Evolutionary conservation across 345 rosid genomes (phyloP).

Genomic region (Euphorbia pulcherrima): DNA sequence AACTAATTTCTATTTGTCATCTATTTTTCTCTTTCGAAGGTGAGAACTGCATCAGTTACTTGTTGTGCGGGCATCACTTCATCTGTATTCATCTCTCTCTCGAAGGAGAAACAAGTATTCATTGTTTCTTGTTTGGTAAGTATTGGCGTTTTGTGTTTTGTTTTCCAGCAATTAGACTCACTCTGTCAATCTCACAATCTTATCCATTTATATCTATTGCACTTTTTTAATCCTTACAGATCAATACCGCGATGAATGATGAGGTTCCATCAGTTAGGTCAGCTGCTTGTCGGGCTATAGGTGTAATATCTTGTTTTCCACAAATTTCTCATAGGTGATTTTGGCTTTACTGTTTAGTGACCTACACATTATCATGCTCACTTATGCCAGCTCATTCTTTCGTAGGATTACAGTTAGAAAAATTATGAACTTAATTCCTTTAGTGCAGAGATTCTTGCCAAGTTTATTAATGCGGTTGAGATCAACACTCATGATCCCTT

Average conservation of each 20-base stretch:
- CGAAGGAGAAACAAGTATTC: conserved; percentile 53
- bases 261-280: conserved; percentile 74
- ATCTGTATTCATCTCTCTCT: conserved; percentile 54
- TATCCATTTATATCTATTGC: conserved; percentile 17
- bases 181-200: conserved; percentile 1
- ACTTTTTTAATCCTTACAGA: conserved; percentile 37
- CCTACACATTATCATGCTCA: conserved; percentile 11
- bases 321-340: conserved; percentile 61
- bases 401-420: conserved; percentile 19
- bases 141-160: conserved; percentile 2
- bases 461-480: conserved; percentile 71
- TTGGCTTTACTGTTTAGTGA: conserved; percentile 8
- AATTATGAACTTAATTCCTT: conserved; percentile 39
- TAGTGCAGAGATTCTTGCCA: conserved; percentile 74
- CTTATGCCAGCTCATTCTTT: conserved; percentile 6
- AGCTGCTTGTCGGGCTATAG: conserved; percentile 96
- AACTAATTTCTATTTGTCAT: neutral
- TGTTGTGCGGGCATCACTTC: conserved; percentile 96
- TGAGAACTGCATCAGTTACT: conserved; percentile 76
- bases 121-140: conserved; percentile 67
- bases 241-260: conserved; percentile 62
- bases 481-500: conserved; percentile 62
- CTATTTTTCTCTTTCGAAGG: conserved; percentile 42
- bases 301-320: conserved; percentile 81
- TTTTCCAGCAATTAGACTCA: conserved; percentile 3